Percentiles rank a stretch among this genome's conserved stretches.
Conservation (phyloP, 2,329 filamentous ascomycete species). For the Fusarium guadeloupense region DNA sequence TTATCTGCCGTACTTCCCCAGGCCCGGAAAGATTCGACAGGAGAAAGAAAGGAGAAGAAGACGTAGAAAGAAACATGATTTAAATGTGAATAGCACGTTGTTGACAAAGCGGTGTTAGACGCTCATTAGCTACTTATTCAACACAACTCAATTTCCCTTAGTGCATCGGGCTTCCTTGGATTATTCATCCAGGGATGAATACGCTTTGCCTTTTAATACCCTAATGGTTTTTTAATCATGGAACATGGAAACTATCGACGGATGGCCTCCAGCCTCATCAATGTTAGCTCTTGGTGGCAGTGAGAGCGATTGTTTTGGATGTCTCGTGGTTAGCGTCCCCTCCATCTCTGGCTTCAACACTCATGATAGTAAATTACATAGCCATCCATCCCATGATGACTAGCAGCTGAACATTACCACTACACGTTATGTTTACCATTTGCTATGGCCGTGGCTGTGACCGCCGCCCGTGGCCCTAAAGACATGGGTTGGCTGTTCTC, state of each 20-base stretch:
- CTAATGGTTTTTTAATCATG: no score
- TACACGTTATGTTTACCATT: conserved; percentile 5
- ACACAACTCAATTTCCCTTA: conserved; percentile 34
- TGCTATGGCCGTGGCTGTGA: conserved; percentile 9
- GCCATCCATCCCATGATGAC: conserved; percentile 8
- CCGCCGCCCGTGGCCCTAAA: not conserved
- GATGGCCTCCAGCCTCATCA: conserved; percentile 25
- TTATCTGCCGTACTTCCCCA: conserved; percentile 20
- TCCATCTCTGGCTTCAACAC: not conserved
- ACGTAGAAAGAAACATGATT: not conserved
- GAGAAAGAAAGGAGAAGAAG: not conserved
- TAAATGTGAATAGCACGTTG: conserved; percentile 4
- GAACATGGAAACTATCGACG: no score
- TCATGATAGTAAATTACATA: no score
- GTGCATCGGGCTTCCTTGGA: conserved; percentile 10
- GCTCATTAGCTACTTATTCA: conserved; percentile 2
- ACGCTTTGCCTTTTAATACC: conserved; percentile 31
- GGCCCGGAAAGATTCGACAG: conserved; percentile 8
- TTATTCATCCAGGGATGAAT: not conserved
- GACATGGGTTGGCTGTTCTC: conserved; percentile 27
- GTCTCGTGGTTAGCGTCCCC: conserved; percentile 8
- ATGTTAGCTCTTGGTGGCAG: no score
- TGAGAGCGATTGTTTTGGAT: conserved; percentile 29
- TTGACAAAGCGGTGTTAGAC: conserved; percentile 3
- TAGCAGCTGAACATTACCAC: conserved; percentile 33